Conservation (phyloP, 1,139 yeast species). For the Blastobotrys illinoisensis region DNA sequence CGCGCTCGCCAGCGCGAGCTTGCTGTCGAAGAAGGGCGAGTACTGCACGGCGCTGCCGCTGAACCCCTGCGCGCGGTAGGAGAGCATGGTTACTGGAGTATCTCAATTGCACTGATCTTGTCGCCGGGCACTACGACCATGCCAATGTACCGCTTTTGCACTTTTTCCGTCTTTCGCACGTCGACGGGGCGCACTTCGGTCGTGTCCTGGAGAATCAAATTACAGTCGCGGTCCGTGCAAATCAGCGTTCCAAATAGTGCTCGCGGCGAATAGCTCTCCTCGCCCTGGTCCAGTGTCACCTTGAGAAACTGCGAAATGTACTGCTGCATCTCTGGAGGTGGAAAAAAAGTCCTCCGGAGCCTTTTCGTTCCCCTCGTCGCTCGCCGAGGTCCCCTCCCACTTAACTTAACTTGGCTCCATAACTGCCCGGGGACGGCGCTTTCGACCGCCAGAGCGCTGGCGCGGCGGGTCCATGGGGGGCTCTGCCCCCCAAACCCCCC, state of each 20-base stretch:
- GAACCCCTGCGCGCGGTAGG: conserved; percentile 71
- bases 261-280: conserved; percentile 13
- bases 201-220: conserved; percentile 30
- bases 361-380: background rate
- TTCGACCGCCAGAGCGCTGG: too few relatives aligned
- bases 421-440: background rate
- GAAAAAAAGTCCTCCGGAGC: background rate
- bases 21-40: conserved; percentile 88
- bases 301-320: conserved; percentile 8
- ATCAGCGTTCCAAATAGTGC: conserved; percentile 31
- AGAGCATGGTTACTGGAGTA: conserved; percentile 47
- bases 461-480: too few relatives aligned
- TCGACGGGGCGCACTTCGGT: conserved; percentile 28
- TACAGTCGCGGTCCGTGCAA: conserved; percentile 29
- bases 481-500: too few relatives aligned
- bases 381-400: background rate
- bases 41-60: conserved; percentile 86
- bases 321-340: conserved; percentile 4
- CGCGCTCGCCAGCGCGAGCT: conserved; percentile 82
- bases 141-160: conserved; percentile 28
- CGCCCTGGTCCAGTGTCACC: conserved; percentile 8
- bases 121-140: conserved; percentile 33
- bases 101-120: conserved; percentile 23
- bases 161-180: background rate
- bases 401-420: background rate